A percentile compares a stretch with the other conserved stretches of the same genome.
Evolutionary conservation across 78 protist species (phyloP).

Genomic region (Andalucia godoyi): DNA sequence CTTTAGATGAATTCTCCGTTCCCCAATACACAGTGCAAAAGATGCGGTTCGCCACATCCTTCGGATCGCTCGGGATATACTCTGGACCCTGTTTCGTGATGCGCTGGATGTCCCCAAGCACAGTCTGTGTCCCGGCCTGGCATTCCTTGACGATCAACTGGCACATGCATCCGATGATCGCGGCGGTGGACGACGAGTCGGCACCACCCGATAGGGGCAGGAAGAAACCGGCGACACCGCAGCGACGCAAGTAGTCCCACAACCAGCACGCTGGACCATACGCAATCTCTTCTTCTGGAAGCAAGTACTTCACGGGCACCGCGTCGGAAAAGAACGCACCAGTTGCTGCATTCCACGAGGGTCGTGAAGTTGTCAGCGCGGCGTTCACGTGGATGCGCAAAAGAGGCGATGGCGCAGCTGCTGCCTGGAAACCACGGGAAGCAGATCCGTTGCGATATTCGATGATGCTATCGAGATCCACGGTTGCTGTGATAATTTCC

Average conservation of each 20-base stretch:
- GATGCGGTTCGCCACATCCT: constrained; percentile 17
- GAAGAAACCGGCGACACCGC: constrained; percentile 55
- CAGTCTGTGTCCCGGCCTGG: not conserved
- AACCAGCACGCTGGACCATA: constrained; percentile 75
- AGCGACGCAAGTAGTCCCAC: constrained; percentile 83
- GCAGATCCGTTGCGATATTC: too few species aligned
- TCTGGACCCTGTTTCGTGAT: not conserved
- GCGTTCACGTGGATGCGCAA: too few species aligned
- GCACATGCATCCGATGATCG: constrained; percentile 60
- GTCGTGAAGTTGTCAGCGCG: too few species aligned
- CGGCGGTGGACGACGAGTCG: constrained; percentile 56
- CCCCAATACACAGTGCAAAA: constrained; percentile 59
- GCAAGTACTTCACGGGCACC: too few species aligned
- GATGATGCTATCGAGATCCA: constrained; percentile 41
- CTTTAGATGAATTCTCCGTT: constrained; percentile 22
- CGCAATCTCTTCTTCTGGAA: constrained; percentile 46
- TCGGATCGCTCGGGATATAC: not conserved
- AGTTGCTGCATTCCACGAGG: too few species aligned
- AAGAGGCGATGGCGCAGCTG: too few species aligned
- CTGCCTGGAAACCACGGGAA: not conserved
- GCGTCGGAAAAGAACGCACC: not conserved
- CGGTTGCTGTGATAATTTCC: constrained; percentile 43
- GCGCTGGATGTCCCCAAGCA: not conserved
- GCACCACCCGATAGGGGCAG: constrained; percentile 81
- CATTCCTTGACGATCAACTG: constrained; percentile 24